These are phyloP conservation scores for Neofusicoccum laricinum DNA, from an alignment of 2,329 filamentous ascomycete species.

Conservation along the genomic window DNA sequence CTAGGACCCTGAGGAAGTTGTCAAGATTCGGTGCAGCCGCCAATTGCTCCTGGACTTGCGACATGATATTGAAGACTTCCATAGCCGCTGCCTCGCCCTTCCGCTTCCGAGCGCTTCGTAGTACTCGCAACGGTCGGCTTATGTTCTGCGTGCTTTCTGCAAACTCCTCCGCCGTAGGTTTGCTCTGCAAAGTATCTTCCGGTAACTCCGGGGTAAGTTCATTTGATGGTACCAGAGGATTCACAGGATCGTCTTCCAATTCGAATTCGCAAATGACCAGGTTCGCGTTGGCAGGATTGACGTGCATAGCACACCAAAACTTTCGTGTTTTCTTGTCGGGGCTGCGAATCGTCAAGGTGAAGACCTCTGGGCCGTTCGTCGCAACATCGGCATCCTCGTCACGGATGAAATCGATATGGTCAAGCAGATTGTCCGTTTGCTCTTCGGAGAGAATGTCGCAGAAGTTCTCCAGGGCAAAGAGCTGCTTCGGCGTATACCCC, in stretches of 20 bases:
- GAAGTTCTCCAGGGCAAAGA: constrained; percentile 74
- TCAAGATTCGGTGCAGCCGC: constrained; percentile 69
- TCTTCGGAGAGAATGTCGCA: constrained; percentile 82
- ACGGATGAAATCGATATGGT: constrained; percentile 83
- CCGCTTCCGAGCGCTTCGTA: constrained; percentile 71
- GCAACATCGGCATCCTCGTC: constrained; percentile 76
- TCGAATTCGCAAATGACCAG: constrained; percentile 87
- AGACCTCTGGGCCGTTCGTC: constrained; percentile 79
- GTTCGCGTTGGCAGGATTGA: constrained; percentile 64
- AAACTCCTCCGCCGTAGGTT: constrained; percentile 71
- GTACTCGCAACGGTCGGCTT: constrained; percentile 73
- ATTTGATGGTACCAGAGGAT: constrained; percentile 62
- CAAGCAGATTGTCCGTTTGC: constrained; percentile 76
- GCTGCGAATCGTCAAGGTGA: constrained; percentile 69
- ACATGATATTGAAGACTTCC: constrained; percentile 90
- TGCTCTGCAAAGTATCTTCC: constrained; percentile 69
- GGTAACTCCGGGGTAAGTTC: constrained; percentile 61
- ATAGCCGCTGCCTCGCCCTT: constrained; percentile 78
- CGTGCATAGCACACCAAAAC: constrained; percentile 84
- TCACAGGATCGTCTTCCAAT: constrained; percentile 69
- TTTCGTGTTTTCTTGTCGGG: constrained; percentile 59
- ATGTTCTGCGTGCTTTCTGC: constrained; percentile 71
- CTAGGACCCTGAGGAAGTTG: constrained; percentile 73
- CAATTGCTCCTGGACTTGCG: constrained; percentile 85
- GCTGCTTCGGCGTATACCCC: constrained; percentile 71